A percentile compares a stretch with the other conserved stretches of the same genome.
Conservation (phyloP, 805 yeast genomes). For the Myxozyma melibiosi region DNA sequence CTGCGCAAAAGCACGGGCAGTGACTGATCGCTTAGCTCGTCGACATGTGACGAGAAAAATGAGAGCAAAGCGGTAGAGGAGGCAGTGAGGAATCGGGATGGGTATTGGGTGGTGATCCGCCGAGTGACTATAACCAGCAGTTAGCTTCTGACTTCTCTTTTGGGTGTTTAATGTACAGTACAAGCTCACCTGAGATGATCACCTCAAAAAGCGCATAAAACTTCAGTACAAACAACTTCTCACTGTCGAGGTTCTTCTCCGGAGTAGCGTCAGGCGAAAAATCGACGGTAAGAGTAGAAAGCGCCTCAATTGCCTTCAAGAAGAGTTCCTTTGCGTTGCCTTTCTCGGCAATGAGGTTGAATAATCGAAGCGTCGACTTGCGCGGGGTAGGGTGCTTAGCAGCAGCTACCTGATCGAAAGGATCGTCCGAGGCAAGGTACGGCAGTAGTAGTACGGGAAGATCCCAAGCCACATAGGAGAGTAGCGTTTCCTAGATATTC, state of each 20-base stretch:
- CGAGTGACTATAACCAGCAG: conserved; percentile 38
- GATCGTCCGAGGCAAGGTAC: conserved; percentile 47
- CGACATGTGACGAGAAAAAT: conserved; percentile 50
- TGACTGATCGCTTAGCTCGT: conserved; percentile 40
- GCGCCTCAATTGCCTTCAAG: conserved; percentile 66
- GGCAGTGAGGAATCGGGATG: conserved; percentile 77
- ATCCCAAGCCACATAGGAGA: conserved; percentile 86
- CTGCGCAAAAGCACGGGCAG: conserved; percentile 58
- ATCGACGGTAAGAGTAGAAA: conserved; percentile 46
- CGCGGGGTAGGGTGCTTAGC: conserved; percentile 39
- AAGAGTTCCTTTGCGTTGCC: conserved; percentile 85
- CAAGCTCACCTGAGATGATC: conserved; percentile 45
- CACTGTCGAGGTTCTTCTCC: conserved; percentile 24
- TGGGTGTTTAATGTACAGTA: not conserved
- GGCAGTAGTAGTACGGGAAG: conserved; percentile 68
- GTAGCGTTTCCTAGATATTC: conserved; percentile 49
- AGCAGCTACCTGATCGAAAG: conserved; percentile 21
- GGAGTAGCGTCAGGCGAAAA: conserved; percentile 35
- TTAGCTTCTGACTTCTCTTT: not conserved
- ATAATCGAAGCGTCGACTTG: conserved; percentile 50
- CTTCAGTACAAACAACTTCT: conserved; percentile 52
- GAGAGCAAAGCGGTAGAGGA: conserved; percentile 61
- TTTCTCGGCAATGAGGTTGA: conserved; percentile 61
- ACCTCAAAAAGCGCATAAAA: conserved; percentile 70
- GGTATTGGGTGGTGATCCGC: conserved; percentile 67